Percentiles rank a stretch among this genome's conserved stretches.
Evolutionary conservation across 495 filamentous ascomycete species (phyloP).

Genomic region (Aspergillus olivimuriae): DNA sequence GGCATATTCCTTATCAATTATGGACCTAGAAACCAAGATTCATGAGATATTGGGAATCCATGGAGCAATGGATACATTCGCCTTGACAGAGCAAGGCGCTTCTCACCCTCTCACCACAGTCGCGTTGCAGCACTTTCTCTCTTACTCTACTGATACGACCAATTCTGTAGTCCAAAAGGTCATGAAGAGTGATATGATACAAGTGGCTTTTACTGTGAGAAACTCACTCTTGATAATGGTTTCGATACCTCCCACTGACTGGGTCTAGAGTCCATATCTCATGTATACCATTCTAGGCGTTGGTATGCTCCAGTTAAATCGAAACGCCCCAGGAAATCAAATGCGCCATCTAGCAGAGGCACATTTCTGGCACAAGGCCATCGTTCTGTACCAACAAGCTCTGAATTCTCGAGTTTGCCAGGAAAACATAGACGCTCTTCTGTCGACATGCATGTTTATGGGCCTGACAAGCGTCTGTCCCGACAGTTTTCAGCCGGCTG

Average conservation of each 20-base stretch:
- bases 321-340: constrained; percentile 16
- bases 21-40: constrained; percentile 12
- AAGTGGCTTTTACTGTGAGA: constrained; percentile 34
- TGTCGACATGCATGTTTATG: constrained; percentile 37
- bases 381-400: constrained; percentile 25
- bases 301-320: constrained; percentile 34
- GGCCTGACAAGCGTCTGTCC: constrained; percentile 31
- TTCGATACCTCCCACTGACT: not conserved
- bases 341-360: constrained; percentile 28
- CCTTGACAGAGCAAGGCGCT: not conserved
- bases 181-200: constrained; percentile 34
- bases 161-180: constrained; percentile 23
- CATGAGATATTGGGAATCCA: constrained; percentile 8
- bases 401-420: constrained; percentile 16
- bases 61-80: not conserved
- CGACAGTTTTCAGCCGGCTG: constrained; percentile 25
- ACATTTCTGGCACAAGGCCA: constrained; percentile 35
- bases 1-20: constrained; percentile 15
- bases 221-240: not conserved
- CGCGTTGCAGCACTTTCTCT: constrained; percentile 29
- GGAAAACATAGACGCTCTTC: constrained; percentile 30
- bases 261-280: constrained; percentile 29
- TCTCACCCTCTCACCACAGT: constrained; percentile 12
- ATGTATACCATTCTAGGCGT: constrained; percentile 41
- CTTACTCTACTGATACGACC: constrained; percentile 20